Evolutionary conservation across 176 grass and related monocot genomes (phyloP).

Genomic region (Ananas comosus): DNA sequence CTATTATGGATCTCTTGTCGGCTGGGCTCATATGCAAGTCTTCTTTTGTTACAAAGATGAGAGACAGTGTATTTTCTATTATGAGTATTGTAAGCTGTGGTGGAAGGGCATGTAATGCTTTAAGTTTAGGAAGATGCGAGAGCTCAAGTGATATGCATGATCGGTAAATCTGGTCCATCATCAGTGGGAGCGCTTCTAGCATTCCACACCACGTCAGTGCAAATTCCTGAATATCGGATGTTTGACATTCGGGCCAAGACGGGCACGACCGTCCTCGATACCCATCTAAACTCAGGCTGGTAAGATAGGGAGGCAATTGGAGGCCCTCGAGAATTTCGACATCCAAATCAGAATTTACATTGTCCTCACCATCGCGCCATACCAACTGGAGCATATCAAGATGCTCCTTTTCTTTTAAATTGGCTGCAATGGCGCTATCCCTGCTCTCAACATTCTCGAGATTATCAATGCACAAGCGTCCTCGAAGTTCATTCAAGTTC

Average conservation of each 20-base stretch:
- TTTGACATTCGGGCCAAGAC: conserved; percentile 1
- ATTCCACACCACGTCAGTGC: too few species aligned
- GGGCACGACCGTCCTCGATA: conserved; percentile 12
- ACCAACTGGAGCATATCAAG: conserved; percentile 10
- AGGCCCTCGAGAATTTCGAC: conserved; percentile 18
- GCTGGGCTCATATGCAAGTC: not conserved
- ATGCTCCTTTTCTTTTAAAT: conserved; percentile 13
- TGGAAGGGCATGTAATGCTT: not conserved
- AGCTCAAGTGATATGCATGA: too few species aligned
- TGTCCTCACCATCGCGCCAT: conserved; percentile 5
- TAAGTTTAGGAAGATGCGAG: too few species aligned
- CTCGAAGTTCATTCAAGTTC: conserved; percentile 17
- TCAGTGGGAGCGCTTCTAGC: too few species aligned
- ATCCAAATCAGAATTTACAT: conserved; percentile 1
- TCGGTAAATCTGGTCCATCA: too few species aligned
- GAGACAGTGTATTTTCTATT: not conserved
- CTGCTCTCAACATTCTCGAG: conserved; percentile 19
- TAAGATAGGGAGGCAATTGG: conserved; percentile 14
- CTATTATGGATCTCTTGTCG: not conserved
- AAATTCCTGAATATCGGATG: not conserved
- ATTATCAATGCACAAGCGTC: conserved; percentile 10
- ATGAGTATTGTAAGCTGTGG: not conserved
- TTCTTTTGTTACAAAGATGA: not conserved
- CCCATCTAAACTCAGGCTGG: conserved; percentile 3
- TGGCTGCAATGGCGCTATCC: conserved; percentile 13